Conservation (phyloP, 75 land plant genomes). For the Larix kaempferi region DNA sequence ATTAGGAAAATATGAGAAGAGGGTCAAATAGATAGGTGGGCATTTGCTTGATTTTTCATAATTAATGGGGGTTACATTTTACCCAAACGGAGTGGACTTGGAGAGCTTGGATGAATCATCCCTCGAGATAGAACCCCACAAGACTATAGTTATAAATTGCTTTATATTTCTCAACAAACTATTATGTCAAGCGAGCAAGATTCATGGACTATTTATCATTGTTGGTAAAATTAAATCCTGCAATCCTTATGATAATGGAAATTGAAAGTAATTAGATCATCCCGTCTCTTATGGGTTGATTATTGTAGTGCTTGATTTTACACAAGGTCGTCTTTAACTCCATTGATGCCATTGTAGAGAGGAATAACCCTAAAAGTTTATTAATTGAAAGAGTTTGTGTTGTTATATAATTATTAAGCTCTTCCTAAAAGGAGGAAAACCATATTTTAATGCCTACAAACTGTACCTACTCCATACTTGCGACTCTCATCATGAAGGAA, state of each 20-base stretch:
- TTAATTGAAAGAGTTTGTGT: conserved; percentile 16
- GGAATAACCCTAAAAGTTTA: conserved; percentile 11
- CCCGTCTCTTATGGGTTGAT: conserved; percentile 20
- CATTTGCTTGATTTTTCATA: conserved; percentile 21
- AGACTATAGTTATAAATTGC: conserved; percentile 32
- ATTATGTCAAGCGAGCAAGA: conserved; percentile 14
- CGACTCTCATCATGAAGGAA: too few relatives aligned
- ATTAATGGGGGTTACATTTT: conserved; percentile 19
- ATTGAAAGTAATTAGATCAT: conserved; percentile 23
- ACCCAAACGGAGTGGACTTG: conserved; percentile 11
- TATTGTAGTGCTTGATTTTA: conserved; percentile 28
- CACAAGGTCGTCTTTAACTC: conserved; percentile 25
- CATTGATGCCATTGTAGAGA: conserved; percentile 15
- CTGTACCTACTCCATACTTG: too few relatives aligned
- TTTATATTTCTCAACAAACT: conserved; percentile 15
- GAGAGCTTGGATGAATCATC: conserved; percentile 11
- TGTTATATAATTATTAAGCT: too few relatives aligned
- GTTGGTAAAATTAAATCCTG: conserved; percentile 14
- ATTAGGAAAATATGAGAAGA: background rate
- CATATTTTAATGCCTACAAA: too few relatives aligned
- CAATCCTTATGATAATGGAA: conserved; percentile 24
- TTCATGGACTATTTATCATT: conserved; percentile 15
- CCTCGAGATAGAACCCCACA: conserved; percentile 13
- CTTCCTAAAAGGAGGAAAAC: too few relatives aligned
- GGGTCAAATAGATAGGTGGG: conserved; percentile 12